Base-by-base conservation (phyloP, 805 yeast species). In the Yamadazyma paraphyllophila region DNA sequence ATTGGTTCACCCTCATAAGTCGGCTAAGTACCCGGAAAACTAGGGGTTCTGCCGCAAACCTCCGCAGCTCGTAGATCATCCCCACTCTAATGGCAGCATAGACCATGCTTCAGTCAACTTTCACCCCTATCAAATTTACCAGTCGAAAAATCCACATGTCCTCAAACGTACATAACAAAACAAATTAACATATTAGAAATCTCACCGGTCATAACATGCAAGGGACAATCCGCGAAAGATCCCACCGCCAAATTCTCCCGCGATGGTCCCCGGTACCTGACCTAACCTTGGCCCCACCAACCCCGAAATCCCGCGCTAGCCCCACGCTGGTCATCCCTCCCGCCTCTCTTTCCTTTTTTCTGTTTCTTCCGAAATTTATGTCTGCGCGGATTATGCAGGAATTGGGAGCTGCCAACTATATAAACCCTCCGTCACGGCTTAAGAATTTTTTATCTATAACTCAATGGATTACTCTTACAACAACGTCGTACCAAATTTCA, bases 401-500 rank as follows among this genome's bases (percentile, higher is more conserved):
- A 13, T 15, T 26, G 9, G 4, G 24, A 7, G 29, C 14, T 12
- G 30, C 7, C 11, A 10, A 15, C 45, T 43, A 43, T 43, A 31
- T 36, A 43, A 43, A 37, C 41, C 34, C 46, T 25, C 34, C 29
- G 15, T 17, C 40, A 39, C 15, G 31, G 29, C 15, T 41, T 7
- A 7, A 2, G 7, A 37, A n/a, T 26, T 32, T 29, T 42, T 42
- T 10, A 30, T 13, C 13, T 24, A 35, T 36, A 12, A 14, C 25
- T 27, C 30, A 37, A 60, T 59, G 63, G 65, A 65, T 50, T 69
- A 48, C 51, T 61, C 73, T 25, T 67, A 60, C 56, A 66, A 68
- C 29, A 75, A 74, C 67, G 67, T 76, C 37, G 75, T 83, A 25
- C 90, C 89, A 50, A 70, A 63, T 46, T 83, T 82, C 64, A 77